Conservation (phyloP, 73 alveolate species). For the Paramecium caudatum region DNA sequence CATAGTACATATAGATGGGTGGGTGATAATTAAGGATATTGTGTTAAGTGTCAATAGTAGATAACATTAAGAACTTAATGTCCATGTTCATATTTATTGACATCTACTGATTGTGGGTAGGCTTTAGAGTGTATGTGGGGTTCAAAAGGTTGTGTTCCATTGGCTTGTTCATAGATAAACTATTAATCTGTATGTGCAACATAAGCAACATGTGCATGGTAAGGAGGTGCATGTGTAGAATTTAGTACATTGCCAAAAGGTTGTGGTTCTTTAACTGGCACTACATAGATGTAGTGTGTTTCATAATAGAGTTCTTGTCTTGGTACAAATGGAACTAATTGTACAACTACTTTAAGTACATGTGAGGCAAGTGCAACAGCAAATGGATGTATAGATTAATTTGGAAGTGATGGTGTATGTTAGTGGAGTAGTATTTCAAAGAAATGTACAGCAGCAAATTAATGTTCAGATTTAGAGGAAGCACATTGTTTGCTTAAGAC, state of each 20-base stretch:
- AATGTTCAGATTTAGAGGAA: not conserved
- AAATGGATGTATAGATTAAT: no score
- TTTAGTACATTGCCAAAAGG: no score
- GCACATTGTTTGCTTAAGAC: not conserved
- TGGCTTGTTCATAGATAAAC: not conserved
- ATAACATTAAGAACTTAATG: not conserved
- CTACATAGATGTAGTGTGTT: not conserved
- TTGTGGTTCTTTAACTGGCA: not conserved
- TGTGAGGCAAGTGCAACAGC: not conserved
- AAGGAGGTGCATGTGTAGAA: not conserved
- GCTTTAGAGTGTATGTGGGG: not conserved
- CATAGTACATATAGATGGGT: not conserved
- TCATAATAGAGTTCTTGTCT: not conserved
- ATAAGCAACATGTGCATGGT: not conserved
- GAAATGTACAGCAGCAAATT: not conserved
- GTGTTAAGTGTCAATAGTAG: not conserved
- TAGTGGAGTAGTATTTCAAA: not conserved
- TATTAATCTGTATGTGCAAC: conserved; percentile 1
- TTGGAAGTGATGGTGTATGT: conserved; percentile 9
- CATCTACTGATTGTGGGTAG: not conserved
- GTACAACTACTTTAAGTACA: not conserved
- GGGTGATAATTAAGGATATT: not conserved
- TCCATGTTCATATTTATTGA: not conserved
- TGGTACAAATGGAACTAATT: conserved; percentile 25
- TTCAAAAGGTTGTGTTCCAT: not conserved